These are phyloP conservation scores for Claviceps pusilla DNA, from an alignment of 2,329 filamentous ascomycete genomes.

Conservation along the genomic window DNA sequence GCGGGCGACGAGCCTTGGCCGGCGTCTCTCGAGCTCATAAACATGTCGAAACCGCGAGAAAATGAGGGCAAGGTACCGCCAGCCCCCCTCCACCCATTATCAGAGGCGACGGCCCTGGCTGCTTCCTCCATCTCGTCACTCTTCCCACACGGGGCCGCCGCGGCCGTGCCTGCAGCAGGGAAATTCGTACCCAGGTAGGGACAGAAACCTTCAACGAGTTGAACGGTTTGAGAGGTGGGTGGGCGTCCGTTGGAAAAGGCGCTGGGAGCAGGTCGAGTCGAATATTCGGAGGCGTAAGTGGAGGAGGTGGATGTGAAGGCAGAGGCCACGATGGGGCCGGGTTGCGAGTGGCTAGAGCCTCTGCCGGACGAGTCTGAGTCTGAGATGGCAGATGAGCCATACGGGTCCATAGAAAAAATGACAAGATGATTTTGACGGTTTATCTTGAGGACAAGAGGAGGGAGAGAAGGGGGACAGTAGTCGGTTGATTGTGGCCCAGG, in stretches of 20 bases:
- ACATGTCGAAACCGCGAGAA: slow-evolving; percentile 39
- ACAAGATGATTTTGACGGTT: slow-evolving; percentile 1
- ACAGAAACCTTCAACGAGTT: slow-evolving; percentile 32
- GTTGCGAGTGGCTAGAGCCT: slow-evolving; percentile 6
- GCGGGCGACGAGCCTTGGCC: slow-evolving; percentile 11
- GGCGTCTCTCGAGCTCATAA: slow-evolving; percentile 21
- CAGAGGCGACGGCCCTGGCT: slow-evolving; percentile 14
- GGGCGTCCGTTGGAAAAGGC: slow-evolving; percentile 28
- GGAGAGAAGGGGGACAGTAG: neutral
- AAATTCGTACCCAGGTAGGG: slow-evolving; percentile 10
- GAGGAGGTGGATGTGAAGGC: slow-evolving; percentile 1
- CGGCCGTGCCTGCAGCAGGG: slow-evolving; percentile 1
- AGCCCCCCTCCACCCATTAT: slow-evolving; percentile 11
- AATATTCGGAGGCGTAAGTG: slow-evolving; percentile 17
- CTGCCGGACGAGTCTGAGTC: slow-evolving; percentile 11
- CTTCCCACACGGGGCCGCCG: slow-evolving; percentile 2
- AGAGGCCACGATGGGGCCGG: slow-evolving; percentile 6
- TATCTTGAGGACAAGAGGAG: neutral
- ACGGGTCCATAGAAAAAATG: slow-evolving; percentile 9
- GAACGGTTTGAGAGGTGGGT: slow-evolving; percentile 14
- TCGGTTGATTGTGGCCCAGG: neutral
- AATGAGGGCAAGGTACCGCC: slow-evolving; percentile 25
- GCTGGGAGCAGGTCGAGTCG: slow-evolving; percentile 21
- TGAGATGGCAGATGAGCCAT: slow-evolving; percentile 13
- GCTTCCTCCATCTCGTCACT: slow-evolving; percentile 19